Base-by-base conservation (phyloP, 345 rosid genomes). In the Pugionium dolabratum region DNA sequence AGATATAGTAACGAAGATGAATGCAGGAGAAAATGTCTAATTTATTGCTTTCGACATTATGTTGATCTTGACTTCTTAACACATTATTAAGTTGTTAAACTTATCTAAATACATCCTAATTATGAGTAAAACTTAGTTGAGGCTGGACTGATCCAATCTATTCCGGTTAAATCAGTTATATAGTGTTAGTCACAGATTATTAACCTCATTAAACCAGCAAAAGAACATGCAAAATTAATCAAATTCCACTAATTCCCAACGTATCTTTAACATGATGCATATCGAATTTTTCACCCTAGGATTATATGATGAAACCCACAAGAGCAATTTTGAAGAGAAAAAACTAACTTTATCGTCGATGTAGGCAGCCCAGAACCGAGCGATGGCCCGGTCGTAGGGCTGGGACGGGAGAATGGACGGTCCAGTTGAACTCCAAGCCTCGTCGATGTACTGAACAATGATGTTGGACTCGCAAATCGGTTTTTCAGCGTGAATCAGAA, bases 361-460 rank as follows among this genome's bases (percentile, higher is more conserved):
- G 26, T 69, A 87, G 42, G 77, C 78, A 37, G 78, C 84, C 97
- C 93, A 90, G 44, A 88, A 88, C 29, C 95, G 82, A 25, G 85
- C 79, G 34, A 56, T 49, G 69, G 93, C 86, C 1, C 89, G 72
- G 9, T 86, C 83, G 9, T 83, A 78, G 6, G 88, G 86, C 61
- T 84, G 78, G 0, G 89, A 72, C 1, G 93, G 90, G 11, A 88
- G 86, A 64, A 90, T 77, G n/a, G 85, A 70, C 9, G 82, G 90
- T 40, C 72, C 77, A 35, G 80, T 69, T 54, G 87, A 67, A 40
- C 31, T 73, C 95, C 90, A 90, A 51, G 61, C 59, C 59, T 86
- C 97, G 9, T 88, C 89, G 9, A 90, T 67, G 72, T 88, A 90
- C 68, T 88, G 74, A 4, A 90, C 87, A 55, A 87, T 88, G 35